Evolutionary conservation across 257 asterid species (phyloP), one percentile per base, ranked within the genome.

Genomic region (Parsonsia alboflavescens): DNA sequence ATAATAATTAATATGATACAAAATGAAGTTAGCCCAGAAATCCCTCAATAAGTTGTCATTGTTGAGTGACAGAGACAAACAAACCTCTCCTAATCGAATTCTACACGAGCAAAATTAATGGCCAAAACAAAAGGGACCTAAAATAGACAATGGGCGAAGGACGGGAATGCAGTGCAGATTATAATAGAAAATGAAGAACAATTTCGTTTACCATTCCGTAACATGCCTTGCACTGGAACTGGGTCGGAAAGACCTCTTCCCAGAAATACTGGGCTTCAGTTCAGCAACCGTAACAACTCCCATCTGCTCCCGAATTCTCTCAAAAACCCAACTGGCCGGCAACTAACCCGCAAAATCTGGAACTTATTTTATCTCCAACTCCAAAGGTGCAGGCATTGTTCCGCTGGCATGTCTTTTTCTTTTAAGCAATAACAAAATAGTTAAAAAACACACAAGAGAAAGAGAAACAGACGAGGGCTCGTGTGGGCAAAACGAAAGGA

Each of bases 221-320:
- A 80, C 90, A 82, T 89, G 96, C 45, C 91, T 89, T 58, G 96
- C 85, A 79, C 96, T 89, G 17, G 97, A 85, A 82, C 89, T 88
- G 75, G 96, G 96, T 49, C 96, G 94, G 83, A 89, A 85, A 1
- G 91, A 50, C 79, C 90, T 88, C 81, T 89, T 93, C 33, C 95
- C 97, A 24, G 96, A 89, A 11, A 90, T 84, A 91, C 86, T 90
- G 71, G 97, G 87, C 86, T 93, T 91, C 82, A 91, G 67, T 78
- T 93, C 98, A 53, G 91, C 84, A 75, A 90, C 84, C 16, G 95
- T 90, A 63, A 88, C 84, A 74, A 91, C 93, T 39, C 97, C 97
- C 98, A 93, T 93, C 66, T 78, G 71, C 74, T 11, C n/a, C 5
- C 15, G 0, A 12, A 17, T 10, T 19, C 13, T 24, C 21, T 24